These are phyloP conservation scores for Metschnikowia picachoensis DNA, from an alignment of 805 yeast genomes.

Conservation along the genomic window DNA sequence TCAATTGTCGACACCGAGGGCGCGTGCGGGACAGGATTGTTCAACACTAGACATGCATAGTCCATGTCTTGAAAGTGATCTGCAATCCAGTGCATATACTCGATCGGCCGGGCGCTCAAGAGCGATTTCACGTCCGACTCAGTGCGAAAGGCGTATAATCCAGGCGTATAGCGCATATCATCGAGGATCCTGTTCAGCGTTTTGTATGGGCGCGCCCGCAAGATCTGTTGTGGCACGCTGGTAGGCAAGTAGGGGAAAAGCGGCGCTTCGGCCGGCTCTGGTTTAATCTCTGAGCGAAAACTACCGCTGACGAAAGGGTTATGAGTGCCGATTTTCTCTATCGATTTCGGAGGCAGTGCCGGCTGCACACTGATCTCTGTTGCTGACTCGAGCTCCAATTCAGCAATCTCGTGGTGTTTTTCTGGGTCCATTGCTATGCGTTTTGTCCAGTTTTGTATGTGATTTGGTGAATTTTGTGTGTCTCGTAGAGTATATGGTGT, in stretches of 20 bases:
- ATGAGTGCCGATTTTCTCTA: background rate
- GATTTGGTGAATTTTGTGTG: background rate
- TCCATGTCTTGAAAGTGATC: constrained; percentile 8
- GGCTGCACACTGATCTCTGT: background rate
- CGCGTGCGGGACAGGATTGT: constrained; percentile 31
- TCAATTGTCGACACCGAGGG: constrained; percentile 27
- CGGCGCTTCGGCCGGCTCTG: background rate
- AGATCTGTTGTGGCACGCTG: constrained; percentile 9
- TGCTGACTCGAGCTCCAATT: background rate
- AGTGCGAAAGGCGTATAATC: constrained; percentile 6
- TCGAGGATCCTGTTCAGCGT: constrained; percentile 66
- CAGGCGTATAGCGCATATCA: constrained; percentile 42
- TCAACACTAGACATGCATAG: constrained; percentile 29
- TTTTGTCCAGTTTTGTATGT: background rate
- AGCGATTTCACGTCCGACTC: constrained; percentile 14
- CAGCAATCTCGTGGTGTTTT: background rate
- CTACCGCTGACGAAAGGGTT: constrained; percentile 13
- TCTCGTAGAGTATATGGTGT: background rate
- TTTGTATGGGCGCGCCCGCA: constrained; percentile 41
- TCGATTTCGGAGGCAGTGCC: background rate
- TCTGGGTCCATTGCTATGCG: background rate
- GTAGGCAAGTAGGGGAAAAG: constrained; percentile 15
- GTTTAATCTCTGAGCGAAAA: background rate
- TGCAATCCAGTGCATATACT: constrained; percentile 28
- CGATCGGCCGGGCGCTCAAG: constrained; percentile 31